A percentile compares a stretch with the other conserved stretches of the same genome.
phyloP scores from a whole-genome alignment of 768 basidiomycete species.

The Psilocybe subaeruginosa region DNA sequence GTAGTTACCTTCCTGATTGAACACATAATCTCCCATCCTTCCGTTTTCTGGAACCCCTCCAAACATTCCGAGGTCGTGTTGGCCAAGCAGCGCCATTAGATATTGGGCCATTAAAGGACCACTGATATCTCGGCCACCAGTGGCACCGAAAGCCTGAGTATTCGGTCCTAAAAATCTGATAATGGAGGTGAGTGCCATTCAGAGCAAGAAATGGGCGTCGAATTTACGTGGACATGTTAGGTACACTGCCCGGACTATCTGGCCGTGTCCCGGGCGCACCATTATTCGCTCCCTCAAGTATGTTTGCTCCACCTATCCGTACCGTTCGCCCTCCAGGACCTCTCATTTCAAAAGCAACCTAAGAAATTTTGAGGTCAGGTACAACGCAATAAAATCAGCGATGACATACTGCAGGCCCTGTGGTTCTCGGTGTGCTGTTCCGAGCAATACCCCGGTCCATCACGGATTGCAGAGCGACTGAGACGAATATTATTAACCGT shows the following conservation, averaged over 20 bases:
- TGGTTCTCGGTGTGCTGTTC: constrained; percentile 13
- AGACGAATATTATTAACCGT: not conserved
- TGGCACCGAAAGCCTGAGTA: constrained; percentile 20
- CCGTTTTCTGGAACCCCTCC: constrained; percentile 51
- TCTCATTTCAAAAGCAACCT: constrained; percentile 32
- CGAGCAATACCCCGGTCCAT: constrained; percentile 36
- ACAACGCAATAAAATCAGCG: not conserved
- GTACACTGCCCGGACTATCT: constrained; percentile 28
- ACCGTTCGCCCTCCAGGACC: constrained; percentile 28
- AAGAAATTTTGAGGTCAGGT: not conserved
- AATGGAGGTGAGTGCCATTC: constrained; percentile 29
- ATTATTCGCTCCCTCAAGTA: constrained; percentile 10
- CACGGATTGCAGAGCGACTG: constrained; percentile 39
- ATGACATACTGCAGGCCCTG: constrained; percentile 21
- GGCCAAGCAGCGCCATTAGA: constrained; percentile 61
- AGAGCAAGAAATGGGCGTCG: constrained; percentile 7
- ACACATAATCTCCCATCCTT: constrained; percentile 89
- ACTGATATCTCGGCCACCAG: constrained; percentile 43
- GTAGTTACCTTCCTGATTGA: constrained; percentile 81
- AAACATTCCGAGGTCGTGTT: constrained; percentile 50
- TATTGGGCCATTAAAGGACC: constrained; percentile 76
- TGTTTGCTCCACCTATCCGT: constrained; percentile 31
- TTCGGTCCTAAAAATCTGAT: constrained; percentile 28
- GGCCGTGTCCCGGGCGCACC: constrained; percentile 15
- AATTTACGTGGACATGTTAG: constrained; percentile 59